These are phyloP conservation scores for Globisporangium barbulae DNA, from an alignment of 352 stramenopile species.

Conservation along the genomic window DNA sequence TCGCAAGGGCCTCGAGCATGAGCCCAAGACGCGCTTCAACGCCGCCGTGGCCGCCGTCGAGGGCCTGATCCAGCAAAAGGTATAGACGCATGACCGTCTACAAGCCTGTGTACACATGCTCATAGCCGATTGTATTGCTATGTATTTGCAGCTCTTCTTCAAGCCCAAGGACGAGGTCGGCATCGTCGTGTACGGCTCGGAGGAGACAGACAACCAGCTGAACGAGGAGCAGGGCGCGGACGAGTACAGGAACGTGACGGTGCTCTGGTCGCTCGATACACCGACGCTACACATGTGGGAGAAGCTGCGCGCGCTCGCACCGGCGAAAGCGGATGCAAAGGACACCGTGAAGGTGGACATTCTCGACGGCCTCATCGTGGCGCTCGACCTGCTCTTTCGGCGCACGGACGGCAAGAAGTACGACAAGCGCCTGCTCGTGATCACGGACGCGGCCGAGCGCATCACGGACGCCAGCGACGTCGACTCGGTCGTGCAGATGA, in stretches of 20 bases:
- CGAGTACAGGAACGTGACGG: conserved; percentile 60
- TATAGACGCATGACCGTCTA: too few relatives aligned
- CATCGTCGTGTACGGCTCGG: conserved; percentile 71
- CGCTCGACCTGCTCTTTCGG: conserved; percentile 74
- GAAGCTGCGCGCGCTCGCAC: conserved; percentile 36
- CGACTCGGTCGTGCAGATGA: conserved; percentile 69
- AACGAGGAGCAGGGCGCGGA: conserved; percentile 60
- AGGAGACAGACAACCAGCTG: conserved; percentile 79
- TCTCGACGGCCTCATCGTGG: conserved; percentile 76
- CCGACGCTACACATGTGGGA: conserved; percentile 64
- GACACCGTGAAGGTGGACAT: conserved; percentile 69
- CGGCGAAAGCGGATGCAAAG: conserved; percentile 13
- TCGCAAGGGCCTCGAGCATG: conserved; percentile 11
- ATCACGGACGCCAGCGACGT: conserved; percentile 65
- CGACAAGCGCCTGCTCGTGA: conserved; percentile 68
- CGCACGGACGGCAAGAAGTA: conserved; percentile 79
- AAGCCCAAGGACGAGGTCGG: conserved; percentile 78
- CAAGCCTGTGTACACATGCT: too few relatives aligned
- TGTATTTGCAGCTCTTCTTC: conserved; percentile 52
- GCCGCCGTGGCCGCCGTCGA: conserved; percentile 57
- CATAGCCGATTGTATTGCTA: too few relatives aligned
- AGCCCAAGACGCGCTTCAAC: conserved; percentile 54
- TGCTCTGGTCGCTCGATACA: conserved; percentile 59
- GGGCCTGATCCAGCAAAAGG: conserved; percentile 70
- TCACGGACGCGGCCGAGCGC: conserved; percentile 63